These are phyloP conservation scores for Citrus australasica DNA, from an alignment of 345 rosid genomes.

Conservation along the genomic window DNA sequence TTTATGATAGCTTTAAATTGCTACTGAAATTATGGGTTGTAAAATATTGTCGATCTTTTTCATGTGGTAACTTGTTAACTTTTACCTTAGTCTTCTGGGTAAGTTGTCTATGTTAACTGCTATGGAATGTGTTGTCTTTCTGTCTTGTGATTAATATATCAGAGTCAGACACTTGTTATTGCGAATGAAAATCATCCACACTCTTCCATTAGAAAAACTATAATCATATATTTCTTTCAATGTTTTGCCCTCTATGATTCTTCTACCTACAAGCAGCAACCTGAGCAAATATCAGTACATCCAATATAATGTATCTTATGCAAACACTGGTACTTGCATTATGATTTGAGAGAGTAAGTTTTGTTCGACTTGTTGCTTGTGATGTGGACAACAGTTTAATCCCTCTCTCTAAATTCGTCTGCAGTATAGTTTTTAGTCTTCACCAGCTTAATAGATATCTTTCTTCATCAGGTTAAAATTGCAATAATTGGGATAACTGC, in stretches of 20 bases:
- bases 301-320: background rate
- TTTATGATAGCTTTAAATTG: background rate
- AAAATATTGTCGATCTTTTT: background rate
- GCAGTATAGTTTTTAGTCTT: background rate
- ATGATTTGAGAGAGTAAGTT: background rate
- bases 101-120: background rate
- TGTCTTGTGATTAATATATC: background rate
- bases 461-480: conserved; percentile 56
- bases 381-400: background rate
- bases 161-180: background rate
- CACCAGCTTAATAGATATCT: background rate
- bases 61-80: background rate
- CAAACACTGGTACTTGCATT: background rate
- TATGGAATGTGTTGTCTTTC: background rate
- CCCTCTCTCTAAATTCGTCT: background rate
- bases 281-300: background rate
- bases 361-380: background rate
- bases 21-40: background rate
- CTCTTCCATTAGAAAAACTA: background rate
- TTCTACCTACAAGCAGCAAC: background rate
- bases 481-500: conserved; percentile 92
- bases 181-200: background rate
- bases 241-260: background rate
- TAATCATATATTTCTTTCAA: background rate
- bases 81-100: background rate